Evolutionary conservation across 148 eudicot species (phyloP).

Genomic region (Cornus florida): DNA sequence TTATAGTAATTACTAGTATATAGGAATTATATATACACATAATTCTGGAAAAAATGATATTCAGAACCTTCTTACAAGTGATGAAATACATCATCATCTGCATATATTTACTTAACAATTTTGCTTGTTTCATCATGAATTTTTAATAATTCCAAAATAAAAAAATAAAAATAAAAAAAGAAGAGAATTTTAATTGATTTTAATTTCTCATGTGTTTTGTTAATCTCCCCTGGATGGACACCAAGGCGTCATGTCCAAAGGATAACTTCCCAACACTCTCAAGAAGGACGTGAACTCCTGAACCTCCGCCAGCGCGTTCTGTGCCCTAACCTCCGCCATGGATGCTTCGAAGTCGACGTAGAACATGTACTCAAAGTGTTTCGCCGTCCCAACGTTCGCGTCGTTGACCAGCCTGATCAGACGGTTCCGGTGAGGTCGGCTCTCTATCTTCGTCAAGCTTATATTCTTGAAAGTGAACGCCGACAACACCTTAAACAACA

Average conservation of each 20-base stretch:
- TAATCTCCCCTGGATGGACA: constrained; percentile 45
- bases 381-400: constrained; percentile 82
- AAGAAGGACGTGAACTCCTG: constrained; percentile 93
- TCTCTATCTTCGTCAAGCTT: constrained; percentile 89
- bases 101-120: constrained; percentile 3
- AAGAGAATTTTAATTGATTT: background rate
- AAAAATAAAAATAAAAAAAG: background rate
- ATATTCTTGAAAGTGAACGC: constrained; percentile 94
- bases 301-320: constrained; percentile 91
- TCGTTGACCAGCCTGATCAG: constrained; percentile 83
- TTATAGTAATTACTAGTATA: too few relatives aligned
- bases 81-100: background rate
- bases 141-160: background rate
- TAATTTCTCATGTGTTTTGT: too few relatives aligned
- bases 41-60: too few relatives aligned
- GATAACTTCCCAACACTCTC: constrained; percentile 94
- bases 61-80: constrained; percentile 8
- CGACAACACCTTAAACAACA: constrained; percentile 90
- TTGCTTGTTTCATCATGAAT: background rate
- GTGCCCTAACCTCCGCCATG: constrained; percentile 88
- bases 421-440: constrained; percentile 81
- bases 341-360: constrained; percentile 98
- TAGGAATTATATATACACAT: too few relatives aligned
- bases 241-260: constrained; percentile 98
- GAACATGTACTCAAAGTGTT: constrained; percentile 96